Conservation (phyloP, 768 basidiomycete genomes). For the Dioszegia crocea region DNA sequence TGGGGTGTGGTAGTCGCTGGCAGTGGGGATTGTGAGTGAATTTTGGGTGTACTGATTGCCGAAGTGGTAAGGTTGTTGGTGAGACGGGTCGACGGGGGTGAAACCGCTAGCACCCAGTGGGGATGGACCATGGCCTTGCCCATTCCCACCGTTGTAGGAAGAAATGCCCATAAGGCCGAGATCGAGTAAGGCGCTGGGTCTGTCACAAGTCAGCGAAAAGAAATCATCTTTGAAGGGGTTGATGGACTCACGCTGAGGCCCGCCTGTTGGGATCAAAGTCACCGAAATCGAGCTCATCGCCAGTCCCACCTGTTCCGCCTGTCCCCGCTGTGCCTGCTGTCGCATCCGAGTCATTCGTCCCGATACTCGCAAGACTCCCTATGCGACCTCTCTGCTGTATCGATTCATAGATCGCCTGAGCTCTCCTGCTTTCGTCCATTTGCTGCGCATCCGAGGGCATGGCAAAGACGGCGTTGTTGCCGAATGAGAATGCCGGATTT, state of each 20-base stretch:
- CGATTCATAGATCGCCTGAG: slow-evolving; percentile 16
- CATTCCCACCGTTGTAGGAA: background rate
- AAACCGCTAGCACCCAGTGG: slow-evolving; percentile 10
- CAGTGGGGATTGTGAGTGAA: background rate
- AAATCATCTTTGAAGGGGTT: too few species aligned
- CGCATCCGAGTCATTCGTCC: slow-evolving; percentile 11
- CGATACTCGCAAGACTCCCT: slow-evolving; percentile 39
- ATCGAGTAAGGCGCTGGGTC: slow-evolving; percentile 34
- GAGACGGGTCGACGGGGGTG: background rate
- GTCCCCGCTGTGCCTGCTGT: background rate
- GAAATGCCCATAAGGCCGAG: slow-evolving; percentile 31
- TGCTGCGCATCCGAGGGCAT: background rate
- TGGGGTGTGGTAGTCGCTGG: background rate
- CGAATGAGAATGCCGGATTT: slow-evolving; percentile 44
- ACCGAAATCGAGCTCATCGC: slow-evolving; percentile 16
- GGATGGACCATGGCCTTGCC: slow-evolving; percentile 9
- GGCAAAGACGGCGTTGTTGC: slow-evolving; percentile 3
- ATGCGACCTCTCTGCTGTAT: slow-evolving; percentile 31
- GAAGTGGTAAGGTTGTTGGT: background rate
- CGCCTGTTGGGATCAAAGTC: slow-evolving; percentile 34
- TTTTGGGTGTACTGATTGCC: background rate
- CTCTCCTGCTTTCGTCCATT: slow-evolving; percentile 7
- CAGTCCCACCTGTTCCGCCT: slow-evolving; percentile 16
- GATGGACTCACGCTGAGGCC: slow-evolving; percentile 49
- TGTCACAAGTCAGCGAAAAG: slow-evolving; percentile 18